Percentiles rank a stretch among this genome's conserved stretches.
Conservation (phyloP, 1,139 yeast species). For the Schwanniomyces etchellsii region DNA sequence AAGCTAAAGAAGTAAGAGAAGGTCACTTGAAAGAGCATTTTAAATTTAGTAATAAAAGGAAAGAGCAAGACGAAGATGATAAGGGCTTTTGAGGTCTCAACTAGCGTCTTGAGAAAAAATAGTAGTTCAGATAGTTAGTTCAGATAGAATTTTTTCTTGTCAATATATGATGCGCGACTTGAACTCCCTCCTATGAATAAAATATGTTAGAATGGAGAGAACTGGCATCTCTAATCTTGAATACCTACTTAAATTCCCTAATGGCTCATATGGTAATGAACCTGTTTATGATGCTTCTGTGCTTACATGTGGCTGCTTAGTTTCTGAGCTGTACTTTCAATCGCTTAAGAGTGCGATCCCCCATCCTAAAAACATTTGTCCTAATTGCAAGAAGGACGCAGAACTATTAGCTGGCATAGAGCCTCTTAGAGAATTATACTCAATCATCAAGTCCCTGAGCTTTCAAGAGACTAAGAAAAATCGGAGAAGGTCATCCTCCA, state of each 20-base stretch:
- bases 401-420: slow-evolving; percentile 38
- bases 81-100: no score
- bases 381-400: slow-evolving; percentile 38
- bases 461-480: slow-evolving; percentile 6
- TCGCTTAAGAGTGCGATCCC: slow-evolving; percentile 12
- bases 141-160: no score
- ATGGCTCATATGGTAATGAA: slow-evolving; percentile 12
- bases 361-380: no score
- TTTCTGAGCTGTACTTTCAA: slow-evolving; percentile 43
- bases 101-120: not conserved
- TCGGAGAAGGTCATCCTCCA: slow-evolving; percentile 20
- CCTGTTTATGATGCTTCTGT: slow-evolving; percentile 47
- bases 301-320: slow-evolving; percentile 67
- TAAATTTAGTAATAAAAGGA: not conserved
- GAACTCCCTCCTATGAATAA: no score
- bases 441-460: slow-evolving; percentile 22
- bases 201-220: slow-evolving; percentile 23
- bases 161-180: no score
- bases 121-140: no score
- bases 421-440: slow-evolving; percentile 50
- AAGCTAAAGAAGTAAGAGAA: not conserved
- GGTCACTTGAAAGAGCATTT: not conserved
- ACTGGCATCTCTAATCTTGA: slow-evolving; percentile 23
- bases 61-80: not conserved
- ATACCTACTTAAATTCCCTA: slow-evolving; percentile 24